Base-by-base conservation (phyloP, 352 stramenopile genomes). In the Globisporangium yorkense region DNA sequence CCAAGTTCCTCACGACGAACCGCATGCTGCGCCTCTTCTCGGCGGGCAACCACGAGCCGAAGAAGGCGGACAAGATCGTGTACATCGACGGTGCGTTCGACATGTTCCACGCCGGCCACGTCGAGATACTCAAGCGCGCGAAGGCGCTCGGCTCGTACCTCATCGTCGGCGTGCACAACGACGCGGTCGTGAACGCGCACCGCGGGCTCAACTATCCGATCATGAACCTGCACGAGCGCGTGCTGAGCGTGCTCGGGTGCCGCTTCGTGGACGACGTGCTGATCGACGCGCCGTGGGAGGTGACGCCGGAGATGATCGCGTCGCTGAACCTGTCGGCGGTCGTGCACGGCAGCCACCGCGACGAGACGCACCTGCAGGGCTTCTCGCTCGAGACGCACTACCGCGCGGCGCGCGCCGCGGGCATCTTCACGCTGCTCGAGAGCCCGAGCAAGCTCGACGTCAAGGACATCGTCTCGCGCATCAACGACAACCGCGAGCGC, bases 31-130 rank as follows among this genome's bases (percentile, higher is more conserved):
- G 93, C 12, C 74, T 98, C 54, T 97, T 96, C 54, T 96, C 89
- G 8, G 84, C 82, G 43, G 90, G 87, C 59, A 89, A 94, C 68
- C 82, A 89, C 58, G 82, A 93, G 63, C 96, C 97, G 4, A 80
- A 77, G 57, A 87, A 89, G 57, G 79, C 72, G 43, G 96, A 97
- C 75, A 87, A 78, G 47, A 81, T 99, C 29, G 94, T 99, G 64
- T 99, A 99, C 76, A 97, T 99, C 59, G 95, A 98, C 74, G 97
- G 97, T 53, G 87, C 90, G 21, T 99, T 96, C 75, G 97, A 99
- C 75, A 97, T 99, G 89, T 99, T 99, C 80, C 97, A 99, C 74
- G 88, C 92, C 18, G 97, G 96, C 53, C 96, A 99, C 71, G 94
- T 99, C 16, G 87, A 96, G 60, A 96, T 98, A 54, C 69, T 99